Evolutionary conservation across 2,329 filamentous ascomycete species (phyloP).

Genomic region (Xylariaceae sp.): DNA sequence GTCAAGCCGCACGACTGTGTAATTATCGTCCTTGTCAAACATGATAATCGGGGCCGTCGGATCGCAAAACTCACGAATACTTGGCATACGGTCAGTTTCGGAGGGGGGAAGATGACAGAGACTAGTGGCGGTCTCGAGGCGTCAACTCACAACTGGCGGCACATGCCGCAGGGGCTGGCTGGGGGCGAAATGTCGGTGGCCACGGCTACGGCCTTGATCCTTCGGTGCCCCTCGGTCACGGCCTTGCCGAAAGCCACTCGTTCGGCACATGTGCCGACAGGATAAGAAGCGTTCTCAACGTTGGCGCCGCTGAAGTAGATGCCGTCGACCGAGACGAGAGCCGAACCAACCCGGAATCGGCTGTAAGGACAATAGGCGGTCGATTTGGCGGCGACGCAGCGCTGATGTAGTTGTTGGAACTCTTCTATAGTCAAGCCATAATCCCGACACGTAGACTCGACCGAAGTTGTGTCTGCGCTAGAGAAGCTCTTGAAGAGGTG

Average conservation of each 20-base stretch:
- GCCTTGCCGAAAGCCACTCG: slow-evolving; percentile 84
- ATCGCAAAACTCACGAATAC: slow-evolving; percentile 76
- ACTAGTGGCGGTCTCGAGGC: neutral
- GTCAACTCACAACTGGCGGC: slow-evolving; percentile 77
- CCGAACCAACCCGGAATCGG: slow-evolving; percentile 85
- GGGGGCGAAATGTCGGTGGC: slow-evolving; percentile 75
- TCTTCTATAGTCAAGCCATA: slow-evolving; percentile 63
- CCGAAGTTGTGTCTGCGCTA: slow-evolving; percentile 32
- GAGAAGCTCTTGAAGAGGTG: slow-evolving; percentile 21
- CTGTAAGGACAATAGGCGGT: slow-evolving; percentile 92
- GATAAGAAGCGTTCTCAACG: slow-evolving; percentile 91
- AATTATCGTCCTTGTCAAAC: slow-evolving; percentile 83
- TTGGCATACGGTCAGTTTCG: slow-evolving; percentile 34
- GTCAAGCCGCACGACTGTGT: slow-evolving; percentile 68
- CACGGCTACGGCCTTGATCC: slow-evolving; percentile 81
- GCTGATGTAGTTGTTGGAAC: slow-evolving; percentile 63
- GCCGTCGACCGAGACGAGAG: slow-evolving; percentile 63
- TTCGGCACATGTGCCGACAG: slow-evolving; percentile 95
- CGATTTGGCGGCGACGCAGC: slow-evolving; percentile 71
- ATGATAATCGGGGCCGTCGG: slow-evolving; percentile 80
- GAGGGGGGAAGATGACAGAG: neutral
- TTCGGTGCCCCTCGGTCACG: slow-evolving; percentile 60
- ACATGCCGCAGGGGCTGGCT: slow-evolving; percentile 90
- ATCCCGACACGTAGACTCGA: slow-evolving; percentile 40
- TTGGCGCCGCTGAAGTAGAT: slow-evolving; percentile 74